These are phyloP conservation scores for Closterium sp. DNA, from an alignment of 139 green algal species.

Conservation along the genomic window DNA sequence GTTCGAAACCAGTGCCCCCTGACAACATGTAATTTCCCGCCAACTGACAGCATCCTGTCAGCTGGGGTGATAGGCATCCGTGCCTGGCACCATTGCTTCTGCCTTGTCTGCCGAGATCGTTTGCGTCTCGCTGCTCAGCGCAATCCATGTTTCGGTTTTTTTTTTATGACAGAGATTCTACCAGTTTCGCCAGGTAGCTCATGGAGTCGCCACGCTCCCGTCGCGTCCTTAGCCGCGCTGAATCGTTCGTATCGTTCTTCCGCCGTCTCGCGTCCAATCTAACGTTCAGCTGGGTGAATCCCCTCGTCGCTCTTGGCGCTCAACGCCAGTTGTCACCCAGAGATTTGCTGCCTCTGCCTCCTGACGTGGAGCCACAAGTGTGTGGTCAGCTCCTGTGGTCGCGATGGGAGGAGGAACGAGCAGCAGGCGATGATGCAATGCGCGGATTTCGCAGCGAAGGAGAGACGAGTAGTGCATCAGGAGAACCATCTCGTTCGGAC, in stretches of 20 bases:
- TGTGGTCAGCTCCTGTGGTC: conserved; percentile 27
- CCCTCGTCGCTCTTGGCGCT: conserved; percentile 22
- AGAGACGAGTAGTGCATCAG: neutral
- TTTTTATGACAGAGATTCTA: neutral
- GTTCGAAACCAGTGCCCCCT: too few relatives aligned
- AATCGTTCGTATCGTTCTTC: neutral
- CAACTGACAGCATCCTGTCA: too few relatives aligned
- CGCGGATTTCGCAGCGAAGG: neutral
- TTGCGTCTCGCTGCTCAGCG: neutral
- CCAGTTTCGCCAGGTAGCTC: too few relatives aligned
- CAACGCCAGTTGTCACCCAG: conserved; percentile 13
- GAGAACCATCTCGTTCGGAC: neutral
- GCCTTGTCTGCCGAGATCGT: too few relatives aligned
- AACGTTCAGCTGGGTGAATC: conserved; percentile 43
- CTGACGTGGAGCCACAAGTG: neutral
- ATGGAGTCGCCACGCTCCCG: neutral
- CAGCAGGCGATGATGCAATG: neutral
- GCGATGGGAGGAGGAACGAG: conserved; percentile 13
- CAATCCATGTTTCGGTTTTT: neutral
- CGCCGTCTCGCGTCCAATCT: neutral
- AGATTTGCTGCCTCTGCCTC: conserved; percentile 28
- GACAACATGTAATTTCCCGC: too few relatives aligned
- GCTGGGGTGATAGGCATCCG: too few relatives aligned
- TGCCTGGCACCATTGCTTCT: too few relatives aligned
- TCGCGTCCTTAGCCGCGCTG: neutral